Evolutionary conservation across 352 stramenopile genomes (phyloP).

Genomic region (Phytopythium ostracodes): DNA sequence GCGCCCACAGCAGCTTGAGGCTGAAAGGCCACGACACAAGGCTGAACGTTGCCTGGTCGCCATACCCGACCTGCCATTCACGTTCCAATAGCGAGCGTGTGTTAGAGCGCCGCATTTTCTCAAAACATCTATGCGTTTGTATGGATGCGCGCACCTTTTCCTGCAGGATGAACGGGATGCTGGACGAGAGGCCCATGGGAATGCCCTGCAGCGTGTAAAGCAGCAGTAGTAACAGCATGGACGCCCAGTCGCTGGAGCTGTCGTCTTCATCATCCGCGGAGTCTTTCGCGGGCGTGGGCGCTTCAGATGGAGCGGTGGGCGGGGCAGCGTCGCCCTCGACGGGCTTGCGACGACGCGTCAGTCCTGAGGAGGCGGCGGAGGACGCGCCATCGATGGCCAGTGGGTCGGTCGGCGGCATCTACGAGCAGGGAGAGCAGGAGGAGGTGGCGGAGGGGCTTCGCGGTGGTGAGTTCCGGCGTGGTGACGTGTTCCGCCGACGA

Average conservation of each 20-base stretch:
- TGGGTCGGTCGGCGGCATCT: neutral
- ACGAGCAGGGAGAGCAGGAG: neutral
- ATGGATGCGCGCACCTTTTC: conserved; percentile 72
- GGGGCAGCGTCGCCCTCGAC: neutral
- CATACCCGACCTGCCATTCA: conserved; percentile 82
- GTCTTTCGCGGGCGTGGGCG: conserved; percentile 9
- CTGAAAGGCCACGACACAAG: conserved; percentile 98
- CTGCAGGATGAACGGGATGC: conserved; percentile 98
- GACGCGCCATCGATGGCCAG: conserved; percentile 15
- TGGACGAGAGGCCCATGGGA: conserved; percentile 97
- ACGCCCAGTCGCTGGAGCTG: conserved; percentile 55
- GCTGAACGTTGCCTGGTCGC: conserved; percentile 97
- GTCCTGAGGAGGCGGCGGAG: conserved; percentile 13
- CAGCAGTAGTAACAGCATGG: conserved; percentile 92
- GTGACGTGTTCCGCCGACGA: conserved; percentile 3
- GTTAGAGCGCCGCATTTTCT: neutral
- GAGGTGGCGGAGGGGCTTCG: neutral
- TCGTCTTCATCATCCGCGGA: conserved; percentile 16
- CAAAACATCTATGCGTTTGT: neutral
- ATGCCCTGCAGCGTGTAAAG: conserved; percentile 99
- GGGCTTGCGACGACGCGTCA: conserved; percentile 4
- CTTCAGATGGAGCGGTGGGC: neutral
- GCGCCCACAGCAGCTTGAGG: conserved; percentile 99
- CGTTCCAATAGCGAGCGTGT: too few relatives aligned
- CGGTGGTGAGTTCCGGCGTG: neutral